Percentiles rank a stretch among this genome's conserved stretches.
phyloP scores from a whole-genome alignment of 2,329 filamentous ascomycete species.

The Colletotrichum cuscutae region DNA sequence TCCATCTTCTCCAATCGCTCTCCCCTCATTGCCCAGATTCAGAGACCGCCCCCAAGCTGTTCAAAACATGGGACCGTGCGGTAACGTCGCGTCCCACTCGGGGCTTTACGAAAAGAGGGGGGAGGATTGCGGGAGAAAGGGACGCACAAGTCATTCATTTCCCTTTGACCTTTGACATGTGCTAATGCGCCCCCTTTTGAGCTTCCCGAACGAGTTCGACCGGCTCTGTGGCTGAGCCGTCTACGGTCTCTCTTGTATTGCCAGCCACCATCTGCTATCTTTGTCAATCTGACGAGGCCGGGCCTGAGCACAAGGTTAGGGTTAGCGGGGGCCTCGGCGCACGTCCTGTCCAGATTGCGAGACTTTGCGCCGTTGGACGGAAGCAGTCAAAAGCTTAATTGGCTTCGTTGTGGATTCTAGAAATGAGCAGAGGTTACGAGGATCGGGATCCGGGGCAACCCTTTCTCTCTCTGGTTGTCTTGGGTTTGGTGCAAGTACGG shows the following conservation, averaged over 20 bases:
- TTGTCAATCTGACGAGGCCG: not conserved
- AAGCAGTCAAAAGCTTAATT: slow-evolving; percentile 12
- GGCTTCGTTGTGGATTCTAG: slow-evolving; percentile 7
- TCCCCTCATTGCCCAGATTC: slow-evolving; percentile 1
- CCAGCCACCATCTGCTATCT: not conserved
- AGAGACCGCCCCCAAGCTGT: slow-evolving; percentile 11
- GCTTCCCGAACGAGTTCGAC: not conserved
- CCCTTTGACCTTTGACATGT: not conserved
- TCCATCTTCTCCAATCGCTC: slow-evolving; percentile 15
- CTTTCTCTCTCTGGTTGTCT: not conserved
- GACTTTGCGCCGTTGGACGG: not conserved
- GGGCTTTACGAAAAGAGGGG: slow-evolving; percentile 11
- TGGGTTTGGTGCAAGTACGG: too few relatives aligned
- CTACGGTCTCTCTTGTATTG: not conserved
- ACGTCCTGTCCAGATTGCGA: not conserved
- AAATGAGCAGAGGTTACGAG: not conserved
- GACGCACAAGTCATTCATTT: not conserved
- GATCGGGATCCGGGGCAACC: not conserved
- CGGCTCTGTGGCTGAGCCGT: not conserved
- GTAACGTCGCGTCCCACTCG: slow-evolving; percentile 14
- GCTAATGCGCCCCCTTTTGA: not conserved
- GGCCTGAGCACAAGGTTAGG: not conserved
- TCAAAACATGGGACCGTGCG: slow-evolving; percentile 22
- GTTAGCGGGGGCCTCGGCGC: slow-evolving; percentile 1
- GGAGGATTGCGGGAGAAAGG: not conserved